Evolutionary conservation across 1,139 yeast species (phyloP).

Genomic region (Candida sp.): DNA sequence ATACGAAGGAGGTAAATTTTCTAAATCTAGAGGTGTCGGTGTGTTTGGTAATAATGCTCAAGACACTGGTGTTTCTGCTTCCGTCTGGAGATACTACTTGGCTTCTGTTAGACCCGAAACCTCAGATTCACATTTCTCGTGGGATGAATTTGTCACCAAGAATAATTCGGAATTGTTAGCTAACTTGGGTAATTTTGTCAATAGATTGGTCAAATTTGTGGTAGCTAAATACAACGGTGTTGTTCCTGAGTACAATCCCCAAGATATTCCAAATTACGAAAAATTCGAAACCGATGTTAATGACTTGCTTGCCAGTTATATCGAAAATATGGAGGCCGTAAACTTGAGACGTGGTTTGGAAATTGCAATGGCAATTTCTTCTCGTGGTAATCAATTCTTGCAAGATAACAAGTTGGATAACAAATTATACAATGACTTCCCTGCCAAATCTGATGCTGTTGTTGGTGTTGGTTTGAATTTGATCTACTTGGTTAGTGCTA

Average conservation of each 20-base stretch:
- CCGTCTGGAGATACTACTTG: slow-evolving; percentile 97
- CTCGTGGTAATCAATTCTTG: slow-evolving; percentile 91
- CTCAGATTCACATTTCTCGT: slow-evolving; percentile 93
- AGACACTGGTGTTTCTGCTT: slow-evolving; percentile 85
- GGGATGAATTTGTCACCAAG: slow-evolving; percentile 93
- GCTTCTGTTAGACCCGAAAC: slow-evolving; percentile 93
- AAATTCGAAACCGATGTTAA: slow-evolving; percentile 58
- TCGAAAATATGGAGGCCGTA: slow-evolving; percentile 71
- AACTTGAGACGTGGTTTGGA: slow-evolving; percentile 89
- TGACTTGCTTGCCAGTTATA: slow-evolving; percentile 55
- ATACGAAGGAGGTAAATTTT: slow-evolving; percentile 97
- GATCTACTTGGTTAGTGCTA: slow-evolving; percentile 76
- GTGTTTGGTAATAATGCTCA: slow-evolving; percentile 98
- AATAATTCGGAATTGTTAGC: slow-evolving; percentile 93
- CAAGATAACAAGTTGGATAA: slow-evolving; percentile 96
- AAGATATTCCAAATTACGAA: slow-evolving; percentile 47
- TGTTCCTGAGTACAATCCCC: slow-evolving; percentile 59
- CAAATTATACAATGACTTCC: slow-evolving; percentile 69
- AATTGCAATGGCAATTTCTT: slow-evolving; percentile 83
- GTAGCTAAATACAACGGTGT: slow-evolving; percentile 92
- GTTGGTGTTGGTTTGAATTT: slow-evolving; percentile 89
- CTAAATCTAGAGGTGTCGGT: slow-evolving; percentile 95
- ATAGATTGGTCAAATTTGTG: slow-evolving; percentile 87
- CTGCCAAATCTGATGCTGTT: slow-evolving; percentile 87
- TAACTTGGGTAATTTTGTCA: slow-evolving; percentile 94